These are phyloP conservation scores for Porogramme epimiltina DNA, from an alignment of 1,284 basidiomycete genomes.

Conservation along the genomic window DNA sequence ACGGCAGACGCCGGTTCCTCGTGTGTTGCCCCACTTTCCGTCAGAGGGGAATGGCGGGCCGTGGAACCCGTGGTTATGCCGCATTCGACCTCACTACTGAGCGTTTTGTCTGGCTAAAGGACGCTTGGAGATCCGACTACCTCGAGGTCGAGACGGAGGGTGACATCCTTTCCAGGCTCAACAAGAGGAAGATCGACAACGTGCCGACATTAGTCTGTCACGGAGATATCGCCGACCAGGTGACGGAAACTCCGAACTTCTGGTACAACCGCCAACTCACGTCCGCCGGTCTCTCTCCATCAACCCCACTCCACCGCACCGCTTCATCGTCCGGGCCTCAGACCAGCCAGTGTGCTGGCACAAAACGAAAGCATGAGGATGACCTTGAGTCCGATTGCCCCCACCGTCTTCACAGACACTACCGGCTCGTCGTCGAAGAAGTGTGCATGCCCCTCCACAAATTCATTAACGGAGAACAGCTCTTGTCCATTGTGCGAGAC, in stretches of 20 bases:
- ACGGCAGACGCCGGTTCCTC: neutral
- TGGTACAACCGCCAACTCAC: slow-evolving; percentile 1
- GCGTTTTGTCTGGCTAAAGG: slow-evolving; percentile 16
- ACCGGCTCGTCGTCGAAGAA: slow-evolving; percentile 10
- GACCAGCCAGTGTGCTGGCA: too few species aligned
- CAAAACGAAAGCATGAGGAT: neutral
- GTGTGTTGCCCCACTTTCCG: slow-evolving; percentile 4
- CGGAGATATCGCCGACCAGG: slow-evolving; percentile 12
- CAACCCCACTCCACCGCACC: too few species aligned
- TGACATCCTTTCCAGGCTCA: slow-evolving; percentile 1
- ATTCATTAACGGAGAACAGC: slow-evolving; percentile 1
- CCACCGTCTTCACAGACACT: slow-evolving; percentile 7
- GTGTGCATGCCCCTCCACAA: slow-evolving; percentile 5
- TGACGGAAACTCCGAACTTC: neutral
- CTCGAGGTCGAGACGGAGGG: slow-evolving; percentile 10
- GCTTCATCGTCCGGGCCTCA: too few species aligned
- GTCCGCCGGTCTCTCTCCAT: too few species aligned
- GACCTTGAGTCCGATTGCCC: neutral
- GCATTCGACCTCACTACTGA: slow-evolving; percentile 6
- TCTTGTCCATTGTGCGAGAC: neutral
- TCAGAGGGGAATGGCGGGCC: slow-evolving; percentile 1
- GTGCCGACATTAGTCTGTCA: slow-evolving; percentile 15
- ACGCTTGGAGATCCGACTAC: slow-evolving; percentile 14
- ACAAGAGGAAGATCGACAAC: slow-evolving; percentile 1
- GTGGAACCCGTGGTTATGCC: slow-evolving; percentile 12